Evolutionary conservation across 108 stramenopile genomes (phyloP), one percentile per base, ranked within the genome.

Genomic region (Pseudonitzschia pungens): DNA sequence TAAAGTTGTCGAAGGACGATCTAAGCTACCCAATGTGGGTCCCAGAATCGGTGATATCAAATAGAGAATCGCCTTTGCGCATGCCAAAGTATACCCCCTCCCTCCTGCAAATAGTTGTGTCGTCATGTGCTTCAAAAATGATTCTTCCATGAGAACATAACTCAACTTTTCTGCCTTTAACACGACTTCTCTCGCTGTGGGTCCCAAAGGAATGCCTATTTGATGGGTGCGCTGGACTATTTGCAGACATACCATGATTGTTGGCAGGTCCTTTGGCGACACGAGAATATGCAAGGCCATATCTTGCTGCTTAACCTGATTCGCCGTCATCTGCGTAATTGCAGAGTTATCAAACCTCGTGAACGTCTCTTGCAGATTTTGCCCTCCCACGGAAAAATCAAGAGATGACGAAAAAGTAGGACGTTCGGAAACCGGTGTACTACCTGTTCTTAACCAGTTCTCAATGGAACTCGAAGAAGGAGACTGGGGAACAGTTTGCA

Each of bases 171-270:
- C 60, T 4, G 60, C 60, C 5, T 10, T 12, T 21, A 33, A 40
- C 14, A 62, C 60, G 16, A 62, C 33, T 62, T 62, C n/a, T n/a
- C 9, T 21, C 12, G 60, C 60, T 7, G 33, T 62, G 60, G 60
- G 60, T 62, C 60, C 60, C 32, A 62, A 14, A 12, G 60, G 60
- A 62, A 62, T 29, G 2, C n/a, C 36, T 29, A 18, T 31, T 62
- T 40, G 60, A 31, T 62, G 60, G 8, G 40, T 33, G 33, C 33
- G 32, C 32, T 62, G 36, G 33, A 62, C 6, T 12, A 40, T 40
- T 62, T 62, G 60, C 36, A 62, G 60, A 40, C 60, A 40, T n/a
- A 33, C 60, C 32, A 62, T 28, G 4, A 16, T 40, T 16, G 60
- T 62, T 62, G 32, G 18, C 4, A 62, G 8, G 60, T 62, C 60